Base-by-base conservation (phyloP, 352 stramenopile genomes). In the Thraustochytrium sp. region DNA sequence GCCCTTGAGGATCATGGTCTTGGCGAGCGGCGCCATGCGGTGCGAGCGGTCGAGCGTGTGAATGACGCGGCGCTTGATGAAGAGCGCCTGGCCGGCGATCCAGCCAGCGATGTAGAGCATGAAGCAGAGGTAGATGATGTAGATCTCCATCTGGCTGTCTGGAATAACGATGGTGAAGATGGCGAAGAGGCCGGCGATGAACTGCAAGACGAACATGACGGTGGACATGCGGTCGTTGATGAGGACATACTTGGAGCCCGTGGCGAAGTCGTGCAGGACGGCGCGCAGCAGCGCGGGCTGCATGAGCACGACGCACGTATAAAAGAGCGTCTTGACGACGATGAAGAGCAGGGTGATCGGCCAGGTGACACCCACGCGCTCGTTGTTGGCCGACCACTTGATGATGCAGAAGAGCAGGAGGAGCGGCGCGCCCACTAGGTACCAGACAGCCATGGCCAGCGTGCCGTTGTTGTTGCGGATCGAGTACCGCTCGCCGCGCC, bases 351-450 rank as follows among this genome's bases (percentile, higher is more conserved):
- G 76, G 2, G 68, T 55, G n/a, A 80, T 9, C 13, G 13, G 13
- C 44, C 42, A 61, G 9, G 68, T 80, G n/a, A 80, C 46, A 26
- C 68, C 68, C 9, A 80, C 68, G 51, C 68, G 68, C 68, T 80
- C 68, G 18, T 80, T 42, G 51, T 61, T 63, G 18, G 23, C 31
- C 3, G 46, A 23, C 48, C 31, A 48, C 51, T 80, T 80, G 48
- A 80, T 11, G 34, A 80, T 34, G 68, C 44, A 80, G 23, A 72
- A 55, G 38, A 80, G 31, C 8, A 80, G 31, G 31, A 80, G 31
- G 21, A 72, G 29, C 4, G 68, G 68, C 16, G 46, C 68, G 48
- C 68, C 68, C 23, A 64, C 44, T 11, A 34, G 18, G 31, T 80
- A 80, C 68, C 68, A 80, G 34, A 80, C 40, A 13, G 40, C 44